Conservation (phyloP, 1,284 basidiomycete genomes). For the Mycena citricolor region DNA sequence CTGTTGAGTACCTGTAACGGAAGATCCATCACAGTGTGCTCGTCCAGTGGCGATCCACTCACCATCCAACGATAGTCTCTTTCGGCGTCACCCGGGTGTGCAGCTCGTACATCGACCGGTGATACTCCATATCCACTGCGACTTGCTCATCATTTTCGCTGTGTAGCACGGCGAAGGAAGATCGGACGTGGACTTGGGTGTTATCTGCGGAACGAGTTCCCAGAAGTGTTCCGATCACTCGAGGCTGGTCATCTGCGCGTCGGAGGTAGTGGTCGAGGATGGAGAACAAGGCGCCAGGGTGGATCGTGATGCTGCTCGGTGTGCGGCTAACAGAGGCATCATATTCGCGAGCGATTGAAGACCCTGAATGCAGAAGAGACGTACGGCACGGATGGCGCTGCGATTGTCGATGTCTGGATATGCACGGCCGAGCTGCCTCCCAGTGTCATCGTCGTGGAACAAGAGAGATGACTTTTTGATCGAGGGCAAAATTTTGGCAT, state of each 20-base stretch:
- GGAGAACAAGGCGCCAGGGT: constrained; percentile 92
- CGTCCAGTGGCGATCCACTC: constrained; percentile 28
- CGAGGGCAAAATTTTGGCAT: constrained; percentile 5
- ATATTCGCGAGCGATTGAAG: background rate
- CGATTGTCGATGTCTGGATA: constrained; percentile 43
- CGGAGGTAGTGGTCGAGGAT: constrained; percentile 98
- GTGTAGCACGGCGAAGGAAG: constrained; percentile 87
- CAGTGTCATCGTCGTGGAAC: constrained; percentile 55
- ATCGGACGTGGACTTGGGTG: constrained; percentile 73
- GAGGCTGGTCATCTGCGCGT: constrained; percentile 76
- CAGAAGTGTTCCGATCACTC: constrained; percentile 96
- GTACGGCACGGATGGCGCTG: constrained; percentile 36
- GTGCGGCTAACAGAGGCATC: constrained; percentile 49
- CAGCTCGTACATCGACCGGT: constrained; percentile 90
- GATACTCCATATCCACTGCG: constrained; percentile 95
- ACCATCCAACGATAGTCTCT: constrained; percentile 92
- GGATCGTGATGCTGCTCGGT: constrained; percentile 77
- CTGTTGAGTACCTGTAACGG: constrained; percentile 79
- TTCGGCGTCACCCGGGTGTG: constrained; percentile 82
- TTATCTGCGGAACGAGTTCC: constrained; percentile 71
- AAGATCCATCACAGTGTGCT: constrained; percentile 9
- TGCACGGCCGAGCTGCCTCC: constrained; percentile 69
- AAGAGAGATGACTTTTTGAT: constrained; percentile 33
- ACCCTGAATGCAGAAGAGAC: background rate
- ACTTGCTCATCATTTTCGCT: constrained; percentile 91